Base-by-base conservation (phyloP, 2,329 filamentous ascomycete species). In the Xylaria sp. region DNA sequence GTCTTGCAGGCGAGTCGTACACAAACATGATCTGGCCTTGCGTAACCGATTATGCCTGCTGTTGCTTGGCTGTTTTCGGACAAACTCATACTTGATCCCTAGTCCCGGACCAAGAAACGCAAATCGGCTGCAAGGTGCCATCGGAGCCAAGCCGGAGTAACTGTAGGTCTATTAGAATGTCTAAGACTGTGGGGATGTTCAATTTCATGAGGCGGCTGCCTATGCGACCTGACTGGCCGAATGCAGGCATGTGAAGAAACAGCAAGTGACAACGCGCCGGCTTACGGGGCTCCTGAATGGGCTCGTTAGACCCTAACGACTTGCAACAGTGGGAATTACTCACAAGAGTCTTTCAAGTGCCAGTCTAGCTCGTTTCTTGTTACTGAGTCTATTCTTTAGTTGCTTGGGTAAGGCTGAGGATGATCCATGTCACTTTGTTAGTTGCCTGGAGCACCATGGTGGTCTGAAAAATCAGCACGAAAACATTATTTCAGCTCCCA, bases 71-170 rank as follows among this genome's bases (percentile, higher is more conserved):
- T 51, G n/a, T 46, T 50, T 57, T 52, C 11, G 43, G 49, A 55
- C 25, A 52, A 37, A 56, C 21, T 31, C 28, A 46, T n/a, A 43
- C 52, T 33, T 12, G 40, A 56, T 57, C 63, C 52, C 40, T 63
- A 49, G 31, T 51, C 33, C 49, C 57, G 42, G 56, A 57, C 53
- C 60, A 42, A 57, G 21, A 52, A 31, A 11, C 37, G 50, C 45
- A 25, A 59, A 55, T 49, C 28, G 37, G 28, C 46, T 11, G 52
- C 52, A 60, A 40, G 37, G 21, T 62, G 15, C 40, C 47, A 47
- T 57, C 51, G 51, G 42, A 31, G 63, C 60, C 47, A 63, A 55
- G 52, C 43, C 57, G 55, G 60, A 55, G 35, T 38, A 57, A 54
- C 47, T 33, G 25, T 28, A 37, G 37, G 23, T 12, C 25, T 43